These are phyloP conservation scores for Fusarium sp. DNA, from an alignment of 2,329 filamentous ascomycete genomes.

Conservation along the genomic window DNA sequence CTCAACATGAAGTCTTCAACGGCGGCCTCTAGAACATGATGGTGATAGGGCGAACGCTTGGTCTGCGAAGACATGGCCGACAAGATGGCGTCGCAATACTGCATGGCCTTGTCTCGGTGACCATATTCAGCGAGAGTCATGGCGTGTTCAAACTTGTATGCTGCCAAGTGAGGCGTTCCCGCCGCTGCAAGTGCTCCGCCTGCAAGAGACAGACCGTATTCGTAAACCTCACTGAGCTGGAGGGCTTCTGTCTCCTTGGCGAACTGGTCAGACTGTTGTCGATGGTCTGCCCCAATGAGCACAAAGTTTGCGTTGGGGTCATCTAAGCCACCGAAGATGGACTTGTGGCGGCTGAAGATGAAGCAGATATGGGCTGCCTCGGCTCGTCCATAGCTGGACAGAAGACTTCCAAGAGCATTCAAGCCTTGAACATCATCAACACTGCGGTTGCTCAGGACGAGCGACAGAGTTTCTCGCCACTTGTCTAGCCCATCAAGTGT, in stretches of 20 bases:
- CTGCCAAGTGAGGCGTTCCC: conserved; percentile 81
- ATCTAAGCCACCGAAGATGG: conserved; percentile 83
- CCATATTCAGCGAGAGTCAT: conserved; percentile 85
- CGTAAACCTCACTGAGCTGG: conserved; percentile 95
- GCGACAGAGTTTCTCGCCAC: conserved; percentile 88
- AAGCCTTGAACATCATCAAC: conserved; percentile 80
- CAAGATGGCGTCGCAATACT: conserved; percentile 89
- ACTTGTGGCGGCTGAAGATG: conserved; percentile 78
- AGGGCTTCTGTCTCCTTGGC: conserved; percentile 84
- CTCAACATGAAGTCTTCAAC: conserved; percentile 87
- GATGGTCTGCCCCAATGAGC: conserved; percentile 85
- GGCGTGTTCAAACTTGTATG: conserved; percentile 92
- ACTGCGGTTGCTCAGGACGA: conserved; percentile 90
- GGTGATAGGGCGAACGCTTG: conserved; percentile 86
- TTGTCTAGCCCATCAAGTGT: conserved; percentile 86
- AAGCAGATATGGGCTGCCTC: conserved; percentile 96
- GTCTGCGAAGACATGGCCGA: conserved; percentile 81
- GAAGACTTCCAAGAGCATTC: conserved; percentile 79
- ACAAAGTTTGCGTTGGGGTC: conserved; percentile 82
- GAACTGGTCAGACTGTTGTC: conserved; percentile 73
- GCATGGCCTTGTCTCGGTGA: conserved; percentile 80
- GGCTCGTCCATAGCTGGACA: conserved; percentile 84
- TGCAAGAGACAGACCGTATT: conserved; percentile 83
- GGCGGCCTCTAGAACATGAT: conserved; percentile 74
- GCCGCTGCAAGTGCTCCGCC: conserved; percentile 60